Evolutionary conservation across 2,329 filamentous ascomycete genomes (phyloP).

Genomic region (Nemania sp.): DNA sequence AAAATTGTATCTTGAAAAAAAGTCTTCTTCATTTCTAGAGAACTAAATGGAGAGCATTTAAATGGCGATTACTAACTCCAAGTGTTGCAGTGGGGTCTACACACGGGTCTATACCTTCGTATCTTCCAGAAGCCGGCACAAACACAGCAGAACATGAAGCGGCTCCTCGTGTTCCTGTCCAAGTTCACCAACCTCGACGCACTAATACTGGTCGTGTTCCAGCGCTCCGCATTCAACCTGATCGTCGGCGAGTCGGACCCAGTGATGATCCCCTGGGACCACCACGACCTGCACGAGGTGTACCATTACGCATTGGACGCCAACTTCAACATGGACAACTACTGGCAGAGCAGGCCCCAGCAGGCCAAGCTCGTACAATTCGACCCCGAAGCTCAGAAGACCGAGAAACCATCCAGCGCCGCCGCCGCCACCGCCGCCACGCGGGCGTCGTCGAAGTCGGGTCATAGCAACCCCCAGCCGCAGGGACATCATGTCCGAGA

Average conservation of each 20-base stretch:
- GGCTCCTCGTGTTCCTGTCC: conserved; percentile 47
- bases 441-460: conserved; percentile 33
- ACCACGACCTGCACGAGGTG: conserved; percentile 50
- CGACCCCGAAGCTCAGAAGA: conserved; percentile 34
- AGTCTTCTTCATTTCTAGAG: not conserved
- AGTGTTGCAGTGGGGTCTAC: conserved; percentile 46
- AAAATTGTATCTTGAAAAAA: not conserved
- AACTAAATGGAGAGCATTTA: not conserved
- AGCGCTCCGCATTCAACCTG: conserved; percentile 52
- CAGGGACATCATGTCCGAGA: conserved; percentile 38
- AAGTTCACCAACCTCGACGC: conserved; percentile 48
- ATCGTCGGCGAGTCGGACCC: conserved; percentile 28
- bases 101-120: conserved; percentile 52
- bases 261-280: conserved; percentile 34
- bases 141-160: conserved; percentile 44
- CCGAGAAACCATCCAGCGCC: conserved; percentile 25
- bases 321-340: conserved; percentile 51
- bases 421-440: too few species aligned
- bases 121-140: conserved; percentile 51
- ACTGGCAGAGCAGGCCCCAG: conserved; percentile 48
- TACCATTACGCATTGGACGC: conserved; percentile 55
- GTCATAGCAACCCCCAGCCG: conserved; percentile 36
- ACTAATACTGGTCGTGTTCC: conserved; percentile 52
- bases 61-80: not conserved
- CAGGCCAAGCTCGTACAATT: conserved; percentile 39